Conservation (phyloP, 306 rosid species). For the Adenanthera pavonina region DNA sequence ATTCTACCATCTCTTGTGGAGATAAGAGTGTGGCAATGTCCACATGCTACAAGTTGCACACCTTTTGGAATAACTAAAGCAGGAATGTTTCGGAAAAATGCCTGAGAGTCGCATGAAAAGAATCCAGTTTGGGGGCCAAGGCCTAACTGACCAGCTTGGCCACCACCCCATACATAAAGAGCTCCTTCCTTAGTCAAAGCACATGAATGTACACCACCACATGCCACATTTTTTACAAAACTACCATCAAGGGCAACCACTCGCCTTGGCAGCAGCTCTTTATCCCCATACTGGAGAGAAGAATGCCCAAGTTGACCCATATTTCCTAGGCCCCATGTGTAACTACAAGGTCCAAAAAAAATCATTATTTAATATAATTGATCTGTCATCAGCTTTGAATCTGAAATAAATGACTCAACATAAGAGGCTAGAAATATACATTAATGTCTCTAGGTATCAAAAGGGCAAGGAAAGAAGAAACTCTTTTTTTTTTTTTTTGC, state of each 20-base stretch:
- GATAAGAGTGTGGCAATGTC: conserved; percentile 87
- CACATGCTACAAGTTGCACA: conserved; percentile 85
- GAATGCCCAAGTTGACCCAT: conserved; percentile 99
- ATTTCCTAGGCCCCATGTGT: conserved; percentile 93
- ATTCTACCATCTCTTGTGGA: conserved; percentile 80
- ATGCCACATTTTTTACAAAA: conserved; percentile 64
- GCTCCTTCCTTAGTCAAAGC: conserved; percentile 81
- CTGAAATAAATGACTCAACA: conserved; percentile 10
- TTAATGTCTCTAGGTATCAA: background rate
- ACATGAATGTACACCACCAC: conserved; percentile 93
- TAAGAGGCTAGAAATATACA: conserved; percentile 10
- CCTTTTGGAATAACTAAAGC: conserved; percentile 78
- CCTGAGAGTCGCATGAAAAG: conserved; percentile 74
- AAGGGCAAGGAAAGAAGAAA: conserved; percentile 14
- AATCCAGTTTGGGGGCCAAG: conserved; percentile 87
- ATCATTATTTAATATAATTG: conserved; percentile 4
- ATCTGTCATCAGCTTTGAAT: conserved; percentile 14
- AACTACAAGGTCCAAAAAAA: conserved; percentile 58
- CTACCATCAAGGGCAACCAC: conserved; percentile 83
- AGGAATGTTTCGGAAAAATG: conserved; percentile 77
- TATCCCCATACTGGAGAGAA: conserved; percentile 83
- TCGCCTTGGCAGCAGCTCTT: conserved; percentile 89
- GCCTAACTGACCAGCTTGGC: conserved; percentile 92
- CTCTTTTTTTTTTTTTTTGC: background rate
- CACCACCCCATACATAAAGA: conserved; percentile 96